A percentile compares a stretch with the other conserved stretches of the same genome.
phyloP scores from a whole-genome alignment of 2,329 filamentous ascomycete species.

The Coniochaeta sp. region DNA sequence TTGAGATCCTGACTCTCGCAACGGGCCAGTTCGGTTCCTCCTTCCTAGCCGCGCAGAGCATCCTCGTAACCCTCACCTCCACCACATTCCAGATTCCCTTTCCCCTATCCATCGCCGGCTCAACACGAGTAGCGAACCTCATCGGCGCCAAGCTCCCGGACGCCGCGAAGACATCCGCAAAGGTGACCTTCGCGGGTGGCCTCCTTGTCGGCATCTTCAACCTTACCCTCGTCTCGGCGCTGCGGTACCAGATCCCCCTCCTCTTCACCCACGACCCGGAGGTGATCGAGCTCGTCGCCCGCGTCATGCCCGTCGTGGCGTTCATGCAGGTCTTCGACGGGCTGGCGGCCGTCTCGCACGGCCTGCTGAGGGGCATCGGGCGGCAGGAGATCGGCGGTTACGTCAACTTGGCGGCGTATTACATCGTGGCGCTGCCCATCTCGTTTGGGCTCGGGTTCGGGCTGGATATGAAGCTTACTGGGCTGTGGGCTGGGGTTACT shows the following conservation, averaged over 20 bases:
- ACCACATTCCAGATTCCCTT: conserved; percentile 69
- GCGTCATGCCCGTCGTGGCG: conserved; percentile 59
- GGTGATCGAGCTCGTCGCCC: conserved; percentile 46
- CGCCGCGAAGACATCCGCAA: conserved; percentile 57
- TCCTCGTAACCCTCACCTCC: conserved; percentile 57
- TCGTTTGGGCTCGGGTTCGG: conserved; percentile 61
- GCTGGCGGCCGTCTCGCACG: conserved; percentile 58
- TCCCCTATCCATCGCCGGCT: conserved; percentile 62
- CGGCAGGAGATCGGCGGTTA: conserved; percentile 66
- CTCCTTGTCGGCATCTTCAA: conserved; percentile 50
- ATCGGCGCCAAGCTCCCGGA: conserved; percentile 62
- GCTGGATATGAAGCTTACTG: conserved; percentile 55
- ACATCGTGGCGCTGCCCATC: conserved; percentile 63
- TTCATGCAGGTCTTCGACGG: conserved; percentile 69
- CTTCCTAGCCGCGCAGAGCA: conserved; percentile 62
- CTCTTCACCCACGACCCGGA: conserved; percentile 54
- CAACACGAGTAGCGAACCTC: conserved; percentile 65
- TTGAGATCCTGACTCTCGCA: conserved; percentile 61
- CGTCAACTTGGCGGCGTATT: conserved; percentile 66
- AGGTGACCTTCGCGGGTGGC: conserved; percentile 31
- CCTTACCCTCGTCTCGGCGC: conserved; percentile 48
- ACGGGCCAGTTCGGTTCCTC: conserved; percentile 59
- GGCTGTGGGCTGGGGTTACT: conserved; percentile 60
- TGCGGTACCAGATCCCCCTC: conserved; percentile 53
- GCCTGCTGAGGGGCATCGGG: conserved; percentile 62